phyloP scores from a whole-genome alignment of 2,329 filamentous ascomycete genomes.

The Ophiognomonia clavigignenti-juglandacearum region DNA sequence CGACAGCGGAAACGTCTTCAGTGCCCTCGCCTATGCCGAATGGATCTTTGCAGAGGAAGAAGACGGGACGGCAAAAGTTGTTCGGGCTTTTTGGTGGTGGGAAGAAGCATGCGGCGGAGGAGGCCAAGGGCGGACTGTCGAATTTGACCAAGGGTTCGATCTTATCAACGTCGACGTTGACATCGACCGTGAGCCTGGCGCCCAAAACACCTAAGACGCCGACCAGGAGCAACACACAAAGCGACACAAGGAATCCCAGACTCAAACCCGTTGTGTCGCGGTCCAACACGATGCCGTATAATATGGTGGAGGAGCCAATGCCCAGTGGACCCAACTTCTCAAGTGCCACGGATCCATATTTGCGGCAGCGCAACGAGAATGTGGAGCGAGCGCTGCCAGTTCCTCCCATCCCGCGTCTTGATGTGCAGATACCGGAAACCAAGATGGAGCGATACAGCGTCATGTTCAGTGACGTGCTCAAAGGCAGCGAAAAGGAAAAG shows the following conservation, averaged over 20 bases:
- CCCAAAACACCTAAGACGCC: constrained; percentile 16
- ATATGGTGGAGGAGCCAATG: neutral
- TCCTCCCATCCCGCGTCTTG: constrained; percentile 44
- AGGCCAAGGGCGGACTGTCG: neutral
- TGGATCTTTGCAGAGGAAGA: constrained; percentile 35
- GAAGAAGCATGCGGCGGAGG: constrained; percentile 31
- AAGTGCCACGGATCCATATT: constrained; percentile 17
- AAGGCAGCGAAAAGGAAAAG: constrained; percentile 35
- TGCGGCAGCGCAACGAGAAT: constrained; percentile 7
- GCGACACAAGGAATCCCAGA: constrained; percentile 28
- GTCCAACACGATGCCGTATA: constrained; percentile 36
- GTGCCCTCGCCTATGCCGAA: constrained; percentile 1
- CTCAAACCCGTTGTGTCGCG: constrained; percentile 40
- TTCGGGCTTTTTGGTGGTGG: constrained; percentile 45
- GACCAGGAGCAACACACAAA: constrained; percentile 32
- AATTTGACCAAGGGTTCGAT: neutral
- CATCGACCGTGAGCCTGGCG: constrained; percentile 7
- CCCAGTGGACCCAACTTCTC: constrained; percentile 10
- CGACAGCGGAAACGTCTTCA: constrained; percentile 7
- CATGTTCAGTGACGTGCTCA: constrained; percentile 80
- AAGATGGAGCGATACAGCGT: constrained; percentile 87
- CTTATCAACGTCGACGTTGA: constrained; percentile 7
- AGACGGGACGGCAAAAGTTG: constrained; percentile 54
- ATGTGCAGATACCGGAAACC: constrained; percentile 75
- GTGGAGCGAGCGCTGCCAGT: neutral